phyloP scores from a whole-genome alignment of 257 asterid genomes.

The Petunia secreta region DNA sequence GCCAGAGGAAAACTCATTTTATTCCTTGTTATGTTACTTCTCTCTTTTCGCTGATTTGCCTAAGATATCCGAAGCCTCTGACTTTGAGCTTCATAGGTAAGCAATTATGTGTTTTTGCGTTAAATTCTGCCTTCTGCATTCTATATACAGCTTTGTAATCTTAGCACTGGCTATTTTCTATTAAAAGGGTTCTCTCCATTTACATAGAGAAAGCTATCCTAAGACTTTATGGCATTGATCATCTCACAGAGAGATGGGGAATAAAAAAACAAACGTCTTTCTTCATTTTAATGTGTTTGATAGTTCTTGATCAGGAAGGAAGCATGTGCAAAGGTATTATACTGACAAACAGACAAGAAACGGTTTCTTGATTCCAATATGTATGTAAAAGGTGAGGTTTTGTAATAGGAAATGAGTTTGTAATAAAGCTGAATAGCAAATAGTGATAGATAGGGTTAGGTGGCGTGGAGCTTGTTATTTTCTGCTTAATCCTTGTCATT shows the following conservation, averaged over 20 bases:
- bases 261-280: too few species aligned
- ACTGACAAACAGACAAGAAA: background rate
- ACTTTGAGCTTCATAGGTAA: background rate
- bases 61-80: background rate
- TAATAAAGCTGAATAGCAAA: background rate
- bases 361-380: background rate
- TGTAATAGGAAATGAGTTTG: background rate
- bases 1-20: background rate
- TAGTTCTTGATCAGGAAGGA: background rate
- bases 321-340: background rate
- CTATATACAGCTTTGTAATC: background rate
- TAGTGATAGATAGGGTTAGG: background rate
- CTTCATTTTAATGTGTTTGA: slow-evolving; percentile 17
- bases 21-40: background rate
- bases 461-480: background rate
- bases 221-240: background rate
- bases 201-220: background rate
- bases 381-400: background rate
- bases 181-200: background rate
- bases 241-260: too few species aligned
- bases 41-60: background rate
- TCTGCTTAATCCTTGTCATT: slow-evolving; percentile 1
- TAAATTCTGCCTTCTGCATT: background rate
- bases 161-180: background rate
- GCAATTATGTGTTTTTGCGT: background rate